Percentiles rank a stretch among this genome's conserved stretches.
Evolutionary conservation across 1,284 basidiomycete species (phyloP).

Genomic region (Ustilago curta): DNA sequence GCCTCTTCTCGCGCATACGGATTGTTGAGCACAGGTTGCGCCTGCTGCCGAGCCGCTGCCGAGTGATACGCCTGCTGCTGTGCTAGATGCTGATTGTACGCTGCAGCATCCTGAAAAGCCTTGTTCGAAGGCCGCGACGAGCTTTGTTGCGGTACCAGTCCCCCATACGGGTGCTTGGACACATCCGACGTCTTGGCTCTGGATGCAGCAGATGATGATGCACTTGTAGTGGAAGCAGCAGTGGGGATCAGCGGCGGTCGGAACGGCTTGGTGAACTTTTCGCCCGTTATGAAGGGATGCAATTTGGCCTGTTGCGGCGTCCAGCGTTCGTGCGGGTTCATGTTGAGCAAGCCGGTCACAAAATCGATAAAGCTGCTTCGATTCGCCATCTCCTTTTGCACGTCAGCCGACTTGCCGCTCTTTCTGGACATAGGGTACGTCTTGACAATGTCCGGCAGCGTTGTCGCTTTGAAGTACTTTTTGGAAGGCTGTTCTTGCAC

Average conservation of each 20-base stretch:
- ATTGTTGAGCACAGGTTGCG: constrained; percentile 62
- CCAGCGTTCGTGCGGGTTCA: constrained; percentile 96
- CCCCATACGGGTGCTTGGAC: constrained; percentile 92
- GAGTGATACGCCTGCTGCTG: constrained; percentile 94
- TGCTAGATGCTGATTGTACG: constrained; percentile 92
- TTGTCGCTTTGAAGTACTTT: constrained; percentile 96
- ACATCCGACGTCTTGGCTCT: constrained; percentile 35
- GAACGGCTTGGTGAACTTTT: constrained; percentile 77
- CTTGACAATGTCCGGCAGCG: constrained; percentile 94
- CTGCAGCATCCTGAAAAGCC: constrained; percentile 89
- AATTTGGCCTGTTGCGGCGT: constrained; percentile 93
- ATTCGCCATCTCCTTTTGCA: constrained; percentile 95
- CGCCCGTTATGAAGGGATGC: constrained; percentile 98
- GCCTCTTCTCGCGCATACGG: constrained; percentile 59
- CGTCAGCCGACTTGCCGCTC: constrained; percentile 83
- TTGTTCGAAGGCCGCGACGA: constrained; percentile 76
- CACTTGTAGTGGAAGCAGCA: constrained; percentile 16
- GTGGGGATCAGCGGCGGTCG: constrained; percentile 62
- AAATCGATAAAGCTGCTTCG: constrained; percentile 97
- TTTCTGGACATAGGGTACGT: constrained; percentile 87
- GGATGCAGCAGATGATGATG: constrained; percentile 15
- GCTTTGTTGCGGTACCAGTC: constrained; percentile 75
- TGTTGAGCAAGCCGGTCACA: constrained; percentile 89
- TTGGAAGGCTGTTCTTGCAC: constrained; percentile 96
- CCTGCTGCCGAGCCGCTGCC: constrained; percentile 68